These are phyloP conservation scores for Hymenotorrendiella dingleyae DNA, from an alignment of 2,329 filamentous ascomycete genomes.

Conservation along the genomic window DNA sequence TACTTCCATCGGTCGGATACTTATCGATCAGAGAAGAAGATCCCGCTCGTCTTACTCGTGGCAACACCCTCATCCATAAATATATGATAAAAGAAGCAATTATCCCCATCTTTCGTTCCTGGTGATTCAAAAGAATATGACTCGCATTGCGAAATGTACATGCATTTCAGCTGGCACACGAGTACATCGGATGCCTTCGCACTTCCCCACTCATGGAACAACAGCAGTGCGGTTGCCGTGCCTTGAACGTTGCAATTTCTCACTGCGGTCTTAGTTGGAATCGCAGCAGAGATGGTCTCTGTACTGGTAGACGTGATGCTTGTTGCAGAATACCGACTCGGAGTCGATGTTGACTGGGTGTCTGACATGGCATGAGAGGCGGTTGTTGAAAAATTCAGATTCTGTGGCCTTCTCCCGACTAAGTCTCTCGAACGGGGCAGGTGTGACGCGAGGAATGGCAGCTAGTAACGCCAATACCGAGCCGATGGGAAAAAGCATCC, in stretches of 20 bases:
- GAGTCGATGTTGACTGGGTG: too few species aligned
- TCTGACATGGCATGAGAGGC: too few species aligned
- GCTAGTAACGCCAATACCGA: too few species aligned
- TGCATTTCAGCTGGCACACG: constrained; percentile 12
- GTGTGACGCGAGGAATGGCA: too few species aligned
- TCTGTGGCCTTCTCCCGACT: too few species aligned
- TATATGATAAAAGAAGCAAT: constrained; percentile 13
- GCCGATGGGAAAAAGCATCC: too few species aligned
- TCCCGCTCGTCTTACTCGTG: constrained; percentile 8
- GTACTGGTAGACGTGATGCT: too few species aligned
- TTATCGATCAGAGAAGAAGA: constrained; percentile 19
- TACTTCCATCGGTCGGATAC: constrained; percentile 14
- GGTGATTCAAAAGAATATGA: constrained; percentile 10
- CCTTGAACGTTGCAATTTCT: constrained; percentile 13
- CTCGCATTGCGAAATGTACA: constrained; percentile 10
- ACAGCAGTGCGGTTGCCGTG: constrained; percentile 4
- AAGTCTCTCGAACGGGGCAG: too few species aligned
- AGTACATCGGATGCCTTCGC: constrained; percentile 6
- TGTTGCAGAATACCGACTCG: too few species aligned
- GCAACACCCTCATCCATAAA: constrained; percentile 8
- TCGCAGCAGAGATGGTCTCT: neutral
- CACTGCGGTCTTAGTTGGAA: constrained; percentile 11
- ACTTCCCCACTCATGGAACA: constrained; percentile 1
- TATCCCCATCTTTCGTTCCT: neutral
- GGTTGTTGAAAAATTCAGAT: too few species aligned